These are phyloP conservation scores for Rhizoclosmatium hyalinum DNA, from an alignment of 371 early-diverging fungal species.

Conservation along the genomic window DNA sequence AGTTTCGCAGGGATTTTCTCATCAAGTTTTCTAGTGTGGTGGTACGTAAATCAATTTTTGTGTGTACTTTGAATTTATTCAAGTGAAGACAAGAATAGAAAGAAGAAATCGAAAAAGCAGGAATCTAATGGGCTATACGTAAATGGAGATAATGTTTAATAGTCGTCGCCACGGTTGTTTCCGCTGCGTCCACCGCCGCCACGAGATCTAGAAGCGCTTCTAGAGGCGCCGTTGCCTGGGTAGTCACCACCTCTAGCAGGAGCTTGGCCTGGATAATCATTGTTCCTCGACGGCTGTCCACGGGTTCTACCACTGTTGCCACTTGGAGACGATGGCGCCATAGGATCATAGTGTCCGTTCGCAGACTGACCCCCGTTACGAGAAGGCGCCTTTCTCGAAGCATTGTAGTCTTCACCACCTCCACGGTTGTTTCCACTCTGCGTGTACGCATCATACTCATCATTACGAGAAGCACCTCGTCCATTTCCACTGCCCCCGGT, in stretches of 20 bases:
- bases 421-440: background rate
- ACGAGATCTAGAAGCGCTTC: background rate
- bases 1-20: no score
- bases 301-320: background rate
- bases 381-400: conserved; percentile 10
- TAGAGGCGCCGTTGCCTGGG: background rate
- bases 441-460: background rate
- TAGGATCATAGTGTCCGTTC: conserved; percentile 1
- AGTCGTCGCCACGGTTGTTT: no score
- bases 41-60: no score
- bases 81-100: no score
- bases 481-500: background rate
- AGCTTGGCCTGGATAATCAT: background rate
- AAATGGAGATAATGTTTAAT: no score
- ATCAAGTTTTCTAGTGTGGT: no score
- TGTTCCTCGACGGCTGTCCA: background rate
- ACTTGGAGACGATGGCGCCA: background rate
- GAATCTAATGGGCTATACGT: no score
- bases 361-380: background rate
- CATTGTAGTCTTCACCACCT: background rate
- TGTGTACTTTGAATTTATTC: no score
- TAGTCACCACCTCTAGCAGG: conserved; percentile 11
- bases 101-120: no score
- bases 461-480: background rate
- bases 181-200: background rate